Percentiles rank a stretch among this genome's conserved stretches.
These are phyloP conservation scores for Toxoplasma gondii DNA, from an alignment of 169 alveolate genomes.

Conservation along the genomic window DNA sequence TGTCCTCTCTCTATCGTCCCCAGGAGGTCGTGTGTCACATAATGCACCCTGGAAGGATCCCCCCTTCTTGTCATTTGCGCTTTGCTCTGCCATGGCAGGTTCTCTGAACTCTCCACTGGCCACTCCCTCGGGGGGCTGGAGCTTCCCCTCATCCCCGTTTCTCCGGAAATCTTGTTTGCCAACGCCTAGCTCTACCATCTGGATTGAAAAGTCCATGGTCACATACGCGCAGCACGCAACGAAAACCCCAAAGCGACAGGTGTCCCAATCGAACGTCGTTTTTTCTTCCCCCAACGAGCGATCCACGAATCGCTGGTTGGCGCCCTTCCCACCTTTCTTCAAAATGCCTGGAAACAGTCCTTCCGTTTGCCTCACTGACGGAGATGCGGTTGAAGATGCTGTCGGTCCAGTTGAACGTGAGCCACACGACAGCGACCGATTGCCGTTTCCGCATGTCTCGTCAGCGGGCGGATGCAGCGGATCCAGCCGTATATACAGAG, in stretches of 20 bases:
- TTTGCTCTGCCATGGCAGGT: too few species aligned
- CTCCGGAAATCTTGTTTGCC: not conserved
- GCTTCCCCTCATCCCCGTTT: not conserved
- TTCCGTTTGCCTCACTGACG: not conserved
- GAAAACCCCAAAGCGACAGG: not conserved
- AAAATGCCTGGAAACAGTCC: not conserved
- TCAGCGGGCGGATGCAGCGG: not conserved
- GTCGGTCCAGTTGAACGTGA: not conserved
- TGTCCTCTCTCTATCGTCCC: not conserved
- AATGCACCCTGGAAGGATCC: too few species aligned
- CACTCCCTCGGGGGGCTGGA: too few species aligned
- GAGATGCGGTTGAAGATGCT: not conserved
- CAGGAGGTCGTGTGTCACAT: not conserved
- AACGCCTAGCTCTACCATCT: not conserved
- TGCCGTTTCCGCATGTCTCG: not conserved
- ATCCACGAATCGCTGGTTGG: not conserved
- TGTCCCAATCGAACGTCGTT: not conserved
- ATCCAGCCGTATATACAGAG: not conserved
- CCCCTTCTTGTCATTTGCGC: too few species aligned
- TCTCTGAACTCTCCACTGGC: too few species aligned
- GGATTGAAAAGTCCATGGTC: not conserved
- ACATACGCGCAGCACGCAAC: not conserved
- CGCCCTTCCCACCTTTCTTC: not conserved
- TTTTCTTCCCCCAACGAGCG: not conserved
- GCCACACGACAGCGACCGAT: not conserved